These are phyloP conservation scores for Solanum ossicruentum DNA, from an alignment of 257 asterid genomes.

Conservation along the genomic window DNA sequence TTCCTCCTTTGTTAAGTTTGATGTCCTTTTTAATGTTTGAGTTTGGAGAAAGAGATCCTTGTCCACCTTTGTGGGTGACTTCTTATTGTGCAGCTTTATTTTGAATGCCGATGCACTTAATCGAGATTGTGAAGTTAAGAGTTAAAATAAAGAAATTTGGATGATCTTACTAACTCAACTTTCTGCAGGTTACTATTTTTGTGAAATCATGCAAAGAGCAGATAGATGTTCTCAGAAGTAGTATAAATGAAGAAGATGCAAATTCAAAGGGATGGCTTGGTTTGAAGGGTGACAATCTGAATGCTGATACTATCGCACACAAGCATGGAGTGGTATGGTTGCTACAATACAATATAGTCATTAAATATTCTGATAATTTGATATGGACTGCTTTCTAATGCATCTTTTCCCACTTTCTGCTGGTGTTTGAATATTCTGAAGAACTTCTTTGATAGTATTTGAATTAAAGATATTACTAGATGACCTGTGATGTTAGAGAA, in stretches of 20 bases:
- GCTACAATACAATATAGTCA: neutral
- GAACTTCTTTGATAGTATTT: neutral
- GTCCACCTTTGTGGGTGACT: neutral
- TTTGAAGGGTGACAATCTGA: conserved; percentile 36
- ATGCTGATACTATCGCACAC: conserved; percentile 85
- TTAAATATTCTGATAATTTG: neutral
- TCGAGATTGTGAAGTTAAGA: neutral
- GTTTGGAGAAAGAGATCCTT: neutral
- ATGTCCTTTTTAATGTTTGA: neutral
- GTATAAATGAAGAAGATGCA: conserved; percentile 62
- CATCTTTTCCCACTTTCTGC: neutral
- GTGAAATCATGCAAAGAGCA: conserved; percentile 89
- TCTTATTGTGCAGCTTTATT: neutral
- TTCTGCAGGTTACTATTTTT: conserved; percentile 67
- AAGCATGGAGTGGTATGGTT: conserved; percentile 84
- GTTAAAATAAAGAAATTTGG: neutral
- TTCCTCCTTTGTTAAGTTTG: neutral
- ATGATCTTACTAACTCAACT: neutral
- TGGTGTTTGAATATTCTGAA: neutral
- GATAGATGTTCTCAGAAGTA: conserved; percentile 70
- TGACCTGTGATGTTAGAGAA: neutral
- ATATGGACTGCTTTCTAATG: neutral
- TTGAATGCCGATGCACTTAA: neutral
- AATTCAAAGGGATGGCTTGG: conserved; percentile 88
- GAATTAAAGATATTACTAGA: neutral